Percentiles rank a stretch among this genome's conserved stretches.
Conservation (phyloP, 2,329 filamentous ascomycete species). For the Epichloe uncinata region DNA sequence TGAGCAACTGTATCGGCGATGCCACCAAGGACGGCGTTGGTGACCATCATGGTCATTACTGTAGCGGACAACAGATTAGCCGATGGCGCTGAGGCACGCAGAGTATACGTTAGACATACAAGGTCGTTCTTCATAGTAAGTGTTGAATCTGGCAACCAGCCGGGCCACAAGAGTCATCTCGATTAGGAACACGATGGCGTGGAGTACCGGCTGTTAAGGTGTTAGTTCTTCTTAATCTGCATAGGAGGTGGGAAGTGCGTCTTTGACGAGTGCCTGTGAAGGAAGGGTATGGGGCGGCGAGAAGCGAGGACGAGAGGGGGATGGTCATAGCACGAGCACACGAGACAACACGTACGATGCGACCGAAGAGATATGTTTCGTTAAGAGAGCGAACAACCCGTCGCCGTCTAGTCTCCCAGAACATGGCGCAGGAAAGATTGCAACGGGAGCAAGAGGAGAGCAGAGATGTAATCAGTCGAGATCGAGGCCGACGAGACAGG, state of each 20-base stretch:
- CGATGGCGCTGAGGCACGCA: not conserved
- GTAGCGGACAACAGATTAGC: constrained; percentile 6
- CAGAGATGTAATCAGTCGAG: not conserved
- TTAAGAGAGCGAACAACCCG: constrained; percentile 51
- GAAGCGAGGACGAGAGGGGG: not conserved
- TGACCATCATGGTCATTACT: constrained; percentile 98
- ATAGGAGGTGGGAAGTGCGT: not conserved
- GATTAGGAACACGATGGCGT: constrained; percentile 71
- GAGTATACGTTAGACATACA: constrained; percentile 34
- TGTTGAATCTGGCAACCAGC: constrained; percentile 77
- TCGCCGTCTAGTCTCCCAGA: constrained; percentile 45
- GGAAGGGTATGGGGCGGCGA: not conserved
- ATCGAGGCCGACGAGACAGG: not conserved
- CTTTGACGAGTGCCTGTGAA: not conserved
- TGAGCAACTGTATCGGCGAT: constrained; percentile 95
- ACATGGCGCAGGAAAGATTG: constrained; percentile 28
- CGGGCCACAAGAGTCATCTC: constrained; percentile 79
- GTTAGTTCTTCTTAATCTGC: not conserved
- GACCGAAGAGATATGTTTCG: constrained; percentile 56
- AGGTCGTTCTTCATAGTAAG: constrained; percentile 84
- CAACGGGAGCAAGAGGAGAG: not conserved
- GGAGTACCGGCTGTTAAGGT: constrained; percentile 61
- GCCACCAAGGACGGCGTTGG: constrained; percentile 88
- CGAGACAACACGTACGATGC: constrained; percentile 44
- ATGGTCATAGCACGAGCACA: not conserved